phyloP scores from a whole-genome alignment of 352 stramenopile species.

The Pythium aphanidermatum region DNA sequence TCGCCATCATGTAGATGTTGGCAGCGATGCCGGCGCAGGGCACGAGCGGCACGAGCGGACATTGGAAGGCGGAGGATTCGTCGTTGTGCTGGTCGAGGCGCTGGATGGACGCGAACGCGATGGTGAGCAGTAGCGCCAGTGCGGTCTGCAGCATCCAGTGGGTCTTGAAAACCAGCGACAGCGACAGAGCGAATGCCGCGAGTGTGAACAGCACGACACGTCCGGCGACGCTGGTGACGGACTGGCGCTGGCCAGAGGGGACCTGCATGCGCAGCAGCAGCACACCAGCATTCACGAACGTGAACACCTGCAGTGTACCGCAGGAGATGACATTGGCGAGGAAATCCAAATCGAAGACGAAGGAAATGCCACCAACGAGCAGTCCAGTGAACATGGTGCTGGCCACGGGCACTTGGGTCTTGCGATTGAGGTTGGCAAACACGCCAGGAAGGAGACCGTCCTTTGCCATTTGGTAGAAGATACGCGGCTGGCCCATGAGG shows the following conservation, averaged over 20 bases:
- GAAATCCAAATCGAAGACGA: conserved; percentile 88
- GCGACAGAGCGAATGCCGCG: conserved; percentile 49
- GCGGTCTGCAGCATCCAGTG: conserved; percentile 40
- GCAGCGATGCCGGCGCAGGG: conserved; percentile 30
- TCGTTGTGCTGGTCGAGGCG: conserved; percentile 43
- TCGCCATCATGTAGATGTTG: conserved; percentile 48
- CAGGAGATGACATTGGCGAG: conserved; percentile 91
- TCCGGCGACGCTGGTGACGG: conserved; percentile 29
- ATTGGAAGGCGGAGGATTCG: conserved; percentile 23
- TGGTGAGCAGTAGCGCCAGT: conserved; percentile 27
- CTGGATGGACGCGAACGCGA: conserved; percentile 44
- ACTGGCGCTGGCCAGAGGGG: too few relatives aligned
- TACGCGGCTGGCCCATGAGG: conserved; percentile 89
- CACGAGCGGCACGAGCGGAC: conserved; percentile 31
- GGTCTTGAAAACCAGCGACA: conserved; percentile 63
- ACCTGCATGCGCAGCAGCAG: conserved; percentile 74
- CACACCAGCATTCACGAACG: conserved; percentile 91
- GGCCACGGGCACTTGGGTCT: conserved; percentile 57
- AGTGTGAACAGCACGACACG: conserved; percentile 58
- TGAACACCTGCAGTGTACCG: conserved; percentile 89
- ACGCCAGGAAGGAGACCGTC: conserved; percentile 66
- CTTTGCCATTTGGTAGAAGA: conserved; percentile 91
- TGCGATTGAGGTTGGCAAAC: conserved; percentile 52
- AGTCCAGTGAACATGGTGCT: conserved; percentile 89
- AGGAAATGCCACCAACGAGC: conserved; percentile 71